Base-by-base conservation (phyloP, 768 basidiomycete genomes). In the Termitomyces titanicus region DNA sequence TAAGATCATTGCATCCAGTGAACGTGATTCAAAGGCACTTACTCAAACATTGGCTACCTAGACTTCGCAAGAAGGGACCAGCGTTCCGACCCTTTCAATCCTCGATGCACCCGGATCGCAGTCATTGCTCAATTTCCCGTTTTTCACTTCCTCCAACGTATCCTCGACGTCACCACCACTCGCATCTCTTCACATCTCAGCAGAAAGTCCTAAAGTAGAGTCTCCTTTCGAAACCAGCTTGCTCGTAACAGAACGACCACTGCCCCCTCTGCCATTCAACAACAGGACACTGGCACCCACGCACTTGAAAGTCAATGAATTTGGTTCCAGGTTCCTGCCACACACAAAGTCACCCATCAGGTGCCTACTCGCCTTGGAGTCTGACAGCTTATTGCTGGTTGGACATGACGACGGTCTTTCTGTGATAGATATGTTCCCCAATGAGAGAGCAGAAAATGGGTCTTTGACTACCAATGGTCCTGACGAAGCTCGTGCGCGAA, bases 321-420 rank as follows among this genome's bases (percentile, higher is more conserved):
- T 94, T 65, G 91, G 91, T 25, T 92, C 90, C 27, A 80, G 90
- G 17, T 94, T 93, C 66, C 75, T 94, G 25, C 90, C 92, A 12
- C 91, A 94, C 62, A 72, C 89, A 12, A 86, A 80, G 1, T 76
- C 80, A 0, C 89, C 80, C 31, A 92, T 94, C 54, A 82, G 83
- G 50, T 86, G 87, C 67, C 67, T 92, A 11, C 76, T 94, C 24
- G 88, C 91, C 7, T 64, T 94, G 18, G 71, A 82, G 33, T 79
- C 78, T 18, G 82, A 88, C 56, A 75, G 79, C 44, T 68, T 89
- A 40, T 53, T 93, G 18, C 79, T 94, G 10, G 79, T 93, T 29
- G 91, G 91, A 2, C 87, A 88, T 52, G 86, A 89, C 58, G 78
- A 85, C 54, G 91, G 91, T 2, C 76, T 94, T 24, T 89, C 87